A percentile compares a stretch with the other conserved stretches of the same genome.
Evolutionary conservation across 352 stramenopile genomes (phyloP).

Genomic region (Globisporangium polare): DNA sequence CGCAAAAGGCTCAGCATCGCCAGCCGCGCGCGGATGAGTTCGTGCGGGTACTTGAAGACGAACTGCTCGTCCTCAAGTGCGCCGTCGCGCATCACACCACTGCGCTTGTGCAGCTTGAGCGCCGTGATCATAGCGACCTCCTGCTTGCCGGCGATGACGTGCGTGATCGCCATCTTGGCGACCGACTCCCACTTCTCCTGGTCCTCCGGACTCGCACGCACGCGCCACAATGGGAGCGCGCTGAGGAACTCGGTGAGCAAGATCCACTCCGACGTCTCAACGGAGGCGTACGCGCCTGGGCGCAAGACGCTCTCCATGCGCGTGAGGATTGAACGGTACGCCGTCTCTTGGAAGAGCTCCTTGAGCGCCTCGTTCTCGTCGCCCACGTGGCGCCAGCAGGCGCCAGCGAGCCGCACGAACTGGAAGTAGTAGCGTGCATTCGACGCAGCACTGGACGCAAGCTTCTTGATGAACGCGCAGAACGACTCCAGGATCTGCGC

Average conservation of each 20-base stretch:
- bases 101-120: slow-evolving; percentile 53
- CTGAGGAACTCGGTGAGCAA: slow-evolving; percentile 32
- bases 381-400: slow-evolving; percentile 16
- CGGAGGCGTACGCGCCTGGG: slow-evolving; percentile 25
- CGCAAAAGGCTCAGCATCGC: slow-evolving; percentile 45
- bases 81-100: slow-evolving; percentile 25
- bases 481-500: slow-evolving; percentile 9
- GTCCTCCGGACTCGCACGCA: slow-evolving; percentile 23
- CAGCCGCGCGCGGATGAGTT: slow-evolving; percentile 36
- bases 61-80: slow-evolving; percentile 34
- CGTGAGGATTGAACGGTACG: slow-evolving; percentile 25
- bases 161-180: slow-evolving; percentile 40
- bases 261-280: slow-evolving; percentile 43
- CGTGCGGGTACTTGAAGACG: slow-evolving; percentile 38
- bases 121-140: slow-evolving; percentile 44
- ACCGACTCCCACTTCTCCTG: slow-evolving; percentile 51
- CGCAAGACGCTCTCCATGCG: slow-evolving; percentile 29
- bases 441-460: slow-evolving; percentile 13
- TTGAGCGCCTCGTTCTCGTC: slow-evolving; percentile 2
- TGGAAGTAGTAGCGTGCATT: slow-evolving; percentile 21
- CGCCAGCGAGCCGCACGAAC: slow-evolving; percentile 16
- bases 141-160: slow-evolving; percentile 58
- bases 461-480: slow-evolving; percentile 16
- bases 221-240: slow-evolving; percentile 23
- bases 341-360: slow-evolving; percentile 25